Base-by-base conservation (phyloP, 2,329 filamentous ascomycete genomes). In the Calonectria pteridis region DNA sequence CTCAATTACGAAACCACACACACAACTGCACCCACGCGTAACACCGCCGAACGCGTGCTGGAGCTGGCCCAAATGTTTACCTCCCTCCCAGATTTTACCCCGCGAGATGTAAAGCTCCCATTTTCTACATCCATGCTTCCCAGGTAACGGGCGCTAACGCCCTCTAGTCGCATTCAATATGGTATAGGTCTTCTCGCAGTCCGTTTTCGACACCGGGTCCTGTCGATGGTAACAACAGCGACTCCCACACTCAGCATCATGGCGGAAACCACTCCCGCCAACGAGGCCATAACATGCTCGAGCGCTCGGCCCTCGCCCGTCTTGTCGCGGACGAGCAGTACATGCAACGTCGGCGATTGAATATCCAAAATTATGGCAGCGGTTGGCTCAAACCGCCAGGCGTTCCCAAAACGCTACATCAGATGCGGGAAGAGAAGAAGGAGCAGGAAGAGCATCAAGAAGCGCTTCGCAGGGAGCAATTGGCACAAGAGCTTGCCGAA, bases 341-440 rank as follows among this genome's bases (percentile, higher is more conserved):
- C 72, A 89, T 97, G 76, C 91, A 93, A 69, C 90, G 93, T 11
- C 94, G 96, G 59, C 95, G 96, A 81, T 86, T 91, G 62, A 95
- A 96, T 77, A 93, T 98, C 35, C 91, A 94, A 62, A 94, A 95
- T 80, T 98, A 97, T 82, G 97, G 97, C 73, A 94, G 93, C 77
- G 91, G 91, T 55, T 99, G 97, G 97, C 93, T 99, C 70, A 94
- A 94, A 72, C 97, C 97, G 0, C 95, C 95, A 0, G 97, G 96
- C 10, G 90, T 98, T 69, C 84, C 92, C 71, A 99, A 98, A 88
- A 98, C 96, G 1, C 91, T 98, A 73, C 93, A 97, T 82, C 95
- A 97, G 75, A 91, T 95, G 85, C 93, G 94, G 51, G 97, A 99
- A 85, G 97, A 99, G 86, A 92, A 93, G 77, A 91, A 94, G 14